Conservation (phyloP, 164 flowering plant species). For the Vitis riparia region DNA sequence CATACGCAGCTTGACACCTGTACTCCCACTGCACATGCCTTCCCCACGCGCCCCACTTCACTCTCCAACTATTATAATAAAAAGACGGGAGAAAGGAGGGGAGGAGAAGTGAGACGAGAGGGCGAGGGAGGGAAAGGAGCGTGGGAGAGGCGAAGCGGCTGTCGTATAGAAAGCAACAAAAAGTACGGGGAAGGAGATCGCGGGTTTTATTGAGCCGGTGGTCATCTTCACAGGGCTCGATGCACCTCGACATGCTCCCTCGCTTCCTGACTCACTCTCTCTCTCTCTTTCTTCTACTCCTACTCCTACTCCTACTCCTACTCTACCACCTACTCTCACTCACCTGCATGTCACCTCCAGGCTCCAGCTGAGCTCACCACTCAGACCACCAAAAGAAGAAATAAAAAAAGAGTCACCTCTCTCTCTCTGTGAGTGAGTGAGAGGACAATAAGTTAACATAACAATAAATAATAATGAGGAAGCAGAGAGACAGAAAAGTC, state of each 20-base stretch:
- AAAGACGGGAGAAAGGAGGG: too few species aligned
- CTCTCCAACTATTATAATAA: background rate
- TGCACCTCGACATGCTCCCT: background rate
- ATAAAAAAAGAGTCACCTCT: too few species aligned
- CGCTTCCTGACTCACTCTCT: too few species aligned
- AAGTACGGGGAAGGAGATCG: slow-evolving; percentile 6
- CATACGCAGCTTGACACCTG: slow-evolving; percentile 2
- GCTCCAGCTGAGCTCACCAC: too few species aligned
- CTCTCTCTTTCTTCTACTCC: too few species aligned
- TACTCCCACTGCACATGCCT: background rate
- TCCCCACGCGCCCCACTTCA: background rate
- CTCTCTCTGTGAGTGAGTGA: too few species aligned
- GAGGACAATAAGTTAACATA: too few species aligned
- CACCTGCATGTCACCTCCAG: too few species aligned
- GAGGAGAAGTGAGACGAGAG: background rate
- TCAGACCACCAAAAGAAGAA: too few species aligned
- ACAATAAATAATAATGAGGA: too few species aligned
- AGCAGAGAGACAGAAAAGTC: background rate
- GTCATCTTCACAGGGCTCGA: slow-evolving; percentile 9
- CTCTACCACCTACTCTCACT: too few species aligned
- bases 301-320: too few species aligned
- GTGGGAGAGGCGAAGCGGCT: background rate
- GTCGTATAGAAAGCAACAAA: background rate
- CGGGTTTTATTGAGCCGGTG: slow-evolving; percentile 1
- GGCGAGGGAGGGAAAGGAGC: background rate